Conservation (phyloP, 257 asterid species). For the Solanum sejunctum region DNA sequence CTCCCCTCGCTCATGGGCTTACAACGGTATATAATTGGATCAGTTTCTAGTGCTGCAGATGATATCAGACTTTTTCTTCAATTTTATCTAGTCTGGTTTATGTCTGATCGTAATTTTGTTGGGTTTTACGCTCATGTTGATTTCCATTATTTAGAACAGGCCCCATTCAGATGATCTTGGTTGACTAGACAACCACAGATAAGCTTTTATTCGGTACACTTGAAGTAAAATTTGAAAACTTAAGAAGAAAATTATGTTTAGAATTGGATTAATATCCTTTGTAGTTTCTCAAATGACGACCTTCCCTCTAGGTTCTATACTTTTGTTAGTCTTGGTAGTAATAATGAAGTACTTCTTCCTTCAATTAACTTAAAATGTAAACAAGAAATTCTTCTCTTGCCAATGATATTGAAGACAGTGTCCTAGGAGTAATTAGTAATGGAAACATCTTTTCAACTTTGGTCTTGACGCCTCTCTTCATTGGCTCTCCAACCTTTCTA, state of each 20-base stretch:
- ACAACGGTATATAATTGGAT: slow-evolving; percentile 50
- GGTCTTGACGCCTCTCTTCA: neutral
- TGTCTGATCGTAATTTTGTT: neutral
- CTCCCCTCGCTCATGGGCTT: slow-evolving; percentile 99
- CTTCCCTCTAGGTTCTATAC: neutral
- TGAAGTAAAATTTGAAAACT: neutral
- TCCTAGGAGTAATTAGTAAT: neutral
- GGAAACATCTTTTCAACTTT: neutral
- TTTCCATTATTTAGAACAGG: neutral
- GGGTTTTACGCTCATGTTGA: neutral
- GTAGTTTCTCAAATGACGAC: neutral
- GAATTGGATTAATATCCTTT: neutral
- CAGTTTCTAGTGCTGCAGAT: neutral
- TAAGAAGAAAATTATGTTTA: neutral
- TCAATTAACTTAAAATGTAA: neutral
- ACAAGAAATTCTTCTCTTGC: neutral
- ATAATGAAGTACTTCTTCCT: neutral
- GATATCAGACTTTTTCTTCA: neutral
- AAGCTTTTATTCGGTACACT: neutral
- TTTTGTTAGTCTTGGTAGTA: neutral
- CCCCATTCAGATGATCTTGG: neutral
- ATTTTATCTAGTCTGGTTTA: neutral
- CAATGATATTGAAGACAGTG: neutral
- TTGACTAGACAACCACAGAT: neutral
- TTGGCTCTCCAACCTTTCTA: neutral